These are phyloP conservation scores for Breviolum minutum DNA, from an alignment of 73 alveolate species.

Conservation along the genomic window DNA sequence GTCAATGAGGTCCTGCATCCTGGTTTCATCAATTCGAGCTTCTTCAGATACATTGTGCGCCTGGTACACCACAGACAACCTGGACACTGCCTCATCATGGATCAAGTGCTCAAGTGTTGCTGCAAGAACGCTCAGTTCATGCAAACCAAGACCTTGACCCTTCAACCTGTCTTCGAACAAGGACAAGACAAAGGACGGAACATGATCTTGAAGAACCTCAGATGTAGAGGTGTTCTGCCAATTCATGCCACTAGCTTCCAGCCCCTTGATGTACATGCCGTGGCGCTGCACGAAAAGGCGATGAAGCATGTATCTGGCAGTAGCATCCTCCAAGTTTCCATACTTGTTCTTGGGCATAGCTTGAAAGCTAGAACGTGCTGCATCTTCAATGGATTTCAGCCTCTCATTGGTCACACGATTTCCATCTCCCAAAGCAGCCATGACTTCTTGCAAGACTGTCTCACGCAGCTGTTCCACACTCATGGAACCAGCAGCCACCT, in stretches of 20 bases:
- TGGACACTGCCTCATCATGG: constrained; percentile 71
- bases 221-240: constrained; percentile 56
- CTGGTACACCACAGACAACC: constrained; percentile 81
- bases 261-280: constrained; percentile 89
- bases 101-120: constrained; percentile 79
- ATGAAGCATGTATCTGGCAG: constrained; percentile 77
- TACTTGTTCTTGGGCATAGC: constrained; percentile 82
- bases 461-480: constrained; percentile 74
- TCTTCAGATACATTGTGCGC: constrained; percentile 54
- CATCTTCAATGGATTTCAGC: constrained; percentile 37
- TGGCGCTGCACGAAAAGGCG: constrained; percentile 92
- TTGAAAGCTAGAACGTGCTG: constrained; percentile 4
- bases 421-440: constrained; percentile 76
- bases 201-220: constrained; percentile 62
- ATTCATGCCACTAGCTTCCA: constrained; percentile 55
- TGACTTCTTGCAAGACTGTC: constrained; percentile 70
- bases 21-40: constrained; percentile 47
- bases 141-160: constrained; percentile 61
- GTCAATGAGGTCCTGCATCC: constrained; percentile 45
- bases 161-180: constrained; percentile 79
- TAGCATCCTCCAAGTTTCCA: constrained; percentile 58
- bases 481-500: constrained; percentile 54
- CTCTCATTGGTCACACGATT: constrained; percentile 69
- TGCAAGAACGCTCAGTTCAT: constrained; percentile 54
- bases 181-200: constrained; percentile 72